Evolutionary conservation across 805 yeast species (phyloP).

Genomic region (Kuraishia borneana): DNA sequence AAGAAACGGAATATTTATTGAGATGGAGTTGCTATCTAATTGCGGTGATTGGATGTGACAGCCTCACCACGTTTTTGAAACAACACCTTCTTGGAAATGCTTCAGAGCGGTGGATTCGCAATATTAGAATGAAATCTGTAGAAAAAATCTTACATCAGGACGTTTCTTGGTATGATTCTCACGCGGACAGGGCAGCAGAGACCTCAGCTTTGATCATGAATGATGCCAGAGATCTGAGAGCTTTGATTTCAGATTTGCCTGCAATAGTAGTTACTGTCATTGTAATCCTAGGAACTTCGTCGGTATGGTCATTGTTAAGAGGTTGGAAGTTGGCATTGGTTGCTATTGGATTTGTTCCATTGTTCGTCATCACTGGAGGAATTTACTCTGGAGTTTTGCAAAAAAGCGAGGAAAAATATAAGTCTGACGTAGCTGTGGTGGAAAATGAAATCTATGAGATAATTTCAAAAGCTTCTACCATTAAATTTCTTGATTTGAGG

Average conservation of each 20-base stretch:
- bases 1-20: slow-evolving; percentile 23
- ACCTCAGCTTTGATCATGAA: slow-evolving; percentile 62
- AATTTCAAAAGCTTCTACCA: slow-evolving; percentile 49
- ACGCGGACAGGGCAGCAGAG: slow-evolving; percentile 32
- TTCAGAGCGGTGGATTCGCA: slow-evolving; percentile 59
- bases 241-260: slow-evolving; percentile 51
- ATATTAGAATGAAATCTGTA: slow-evolving; percentile 40
- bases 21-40: slow-evolving; percentile 66
- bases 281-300: slow-evolving; percentile 45
- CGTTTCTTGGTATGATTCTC: slow-evolving; percentile 36
- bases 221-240: slow-evolving; percentile 70
- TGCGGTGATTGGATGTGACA: slow-evolving; percentile 53
- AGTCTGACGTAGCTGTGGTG: slow-evolving; percentile 37
- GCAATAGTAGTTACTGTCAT: slow-evolving; percentile 41
- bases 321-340: slow-evolving; percentile 89
- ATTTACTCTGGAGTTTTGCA: slow-evolving; percentile 41
- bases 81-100: slow-evolving; percentile 38
- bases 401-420: slow-evolving; percentile 48
- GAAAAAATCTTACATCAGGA: slow-evolving; percentile 37
- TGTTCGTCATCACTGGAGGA: slow-evolving; percentile 39
- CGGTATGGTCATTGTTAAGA: slow-evolving; percentile 62
- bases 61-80: slow-evolving; percentile 40
- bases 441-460: slow-evolving; percentile 45
- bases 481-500: slow-evolving; percentile 45
- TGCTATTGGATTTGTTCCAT: slow-evolving; percentile 66